These are phyloP conservation scores for Microdochium nivale DNA, from an alignment of 2,329 filamentous ascomycete species.

Conservation along the genomic window DNA sequence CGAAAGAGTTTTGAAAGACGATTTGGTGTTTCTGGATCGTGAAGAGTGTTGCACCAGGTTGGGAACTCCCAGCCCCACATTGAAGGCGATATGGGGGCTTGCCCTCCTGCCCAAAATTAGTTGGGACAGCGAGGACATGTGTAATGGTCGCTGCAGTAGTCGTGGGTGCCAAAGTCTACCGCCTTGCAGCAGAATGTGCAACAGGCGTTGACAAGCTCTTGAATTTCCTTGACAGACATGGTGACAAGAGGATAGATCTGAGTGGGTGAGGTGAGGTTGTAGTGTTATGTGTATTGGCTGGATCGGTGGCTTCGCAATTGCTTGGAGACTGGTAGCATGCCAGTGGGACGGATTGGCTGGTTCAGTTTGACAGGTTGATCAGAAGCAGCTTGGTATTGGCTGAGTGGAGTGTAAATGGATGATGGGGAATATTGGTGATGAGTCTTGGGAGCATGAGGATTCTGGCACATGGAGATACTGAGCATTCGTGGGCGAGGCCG, in stretches of 20 bases:
- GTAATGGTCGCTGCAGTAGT: conserved; percentile 32
- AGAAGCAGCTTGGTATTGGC: neutral
- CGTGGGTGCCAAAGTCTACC: conserved; percentile 39
- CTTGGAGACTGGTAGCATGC: neutral
- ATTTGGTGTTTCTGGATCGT: neutral
- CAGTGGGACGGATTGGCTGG: too few species aligned
- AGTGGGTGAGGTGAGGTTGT: neutral
- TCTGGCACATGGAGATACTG: neutral
- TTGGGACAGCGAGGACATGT: conserved; percentile 34
- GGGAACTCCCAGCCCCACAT: neutral
- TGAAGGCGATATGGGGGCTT: neutral
- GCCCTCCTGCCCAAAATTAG: conserved; percentile 7
- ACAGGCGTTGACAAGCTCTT: conserved; percentile 39
- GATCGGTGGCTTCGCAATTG: neutral
- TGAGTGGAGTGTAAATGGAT: neutral
- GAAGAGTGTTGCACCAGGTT: neutral
- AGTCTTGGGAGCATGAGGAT: too few species aligned
- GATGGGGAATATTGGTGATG: neutral
- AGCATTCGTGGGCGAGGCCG: neutral
- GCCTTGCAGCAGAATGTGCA: conserved; percentile 44
- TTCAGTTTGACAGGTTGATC: too few species aligned
- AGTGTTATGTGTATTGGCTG: neutral
- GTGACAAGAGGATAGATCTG: conserved; percentile 8
- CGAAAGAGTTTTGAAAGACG: neutral
- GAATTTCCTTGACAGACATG: conserved; percentile 34